phyloP scores from a whole-genome alignment of 2,329 filamentous ascomycete genomes.

The Trichoderma guizhouense region DNA sequence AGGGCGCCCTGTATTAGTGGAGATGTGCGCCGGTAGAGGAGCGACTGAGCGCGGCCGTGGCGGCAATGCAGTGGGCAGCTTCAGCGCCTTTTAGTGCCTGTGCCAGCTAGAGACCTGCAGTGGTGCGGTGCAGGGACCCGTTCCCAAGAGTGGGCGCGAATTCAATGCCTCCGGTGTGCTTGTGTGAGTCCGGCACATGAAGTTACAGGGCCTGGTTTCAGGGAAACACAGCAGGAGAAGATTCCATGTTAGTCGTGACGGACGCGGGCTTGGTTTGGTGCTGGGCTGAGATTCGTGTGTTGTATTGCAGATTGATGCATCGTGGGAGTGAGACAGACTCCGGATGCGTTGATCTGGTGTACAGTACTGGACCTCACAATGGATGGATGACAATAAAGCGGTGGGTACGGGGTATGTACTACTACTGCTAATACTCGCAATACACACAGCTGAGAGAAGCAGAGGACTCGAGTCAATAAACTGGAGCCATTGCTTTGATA shows the following conservation, averaged over 20 bases:
- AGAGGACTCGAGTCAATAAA: slow-evolving; percentile 9
- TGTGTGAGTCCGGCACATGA: neutral
- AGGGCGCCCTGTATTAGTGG: slow-evolving; percentile 15
- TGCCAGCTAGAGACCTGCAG: neutral
- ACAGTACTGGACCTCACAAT: neutral
- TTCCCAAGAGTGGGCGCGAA: slow-evolving; percentile 4
- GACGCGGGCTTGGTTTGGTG: neutral
- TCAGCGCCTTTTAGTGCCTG: neutral
- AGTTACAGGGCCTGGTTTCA: slow-evolving; percentile 13
- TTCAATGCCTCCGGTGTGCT: neutral
- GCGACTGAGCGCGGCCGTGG: slow-evolving; percentile 6
- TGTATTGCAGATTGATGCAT: neutral
- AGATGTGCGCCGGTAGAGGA: neutral
- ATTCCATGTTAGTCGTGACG: neutral
- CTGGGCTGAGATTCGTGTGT: neutral
- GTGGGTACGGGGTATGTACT: neutral
- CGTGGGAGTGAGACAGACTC: neutral
- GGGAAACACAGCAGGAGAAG: neutral
- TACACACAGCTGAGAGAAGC: neutral
- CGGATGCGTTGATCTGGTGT: neutral
- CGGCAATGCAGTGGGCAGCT: slow-evolving; percentile 6
- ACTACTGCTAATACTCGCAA: neutral
- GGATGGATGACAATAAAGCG: neutral
- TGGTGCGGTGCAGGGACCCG: slow-evolving; percentile 16
- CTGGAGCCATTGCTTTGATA: neutral